Conservation (phyloP, 768 basidiomycete genomes). For the Harrya chromipes region DNA sequence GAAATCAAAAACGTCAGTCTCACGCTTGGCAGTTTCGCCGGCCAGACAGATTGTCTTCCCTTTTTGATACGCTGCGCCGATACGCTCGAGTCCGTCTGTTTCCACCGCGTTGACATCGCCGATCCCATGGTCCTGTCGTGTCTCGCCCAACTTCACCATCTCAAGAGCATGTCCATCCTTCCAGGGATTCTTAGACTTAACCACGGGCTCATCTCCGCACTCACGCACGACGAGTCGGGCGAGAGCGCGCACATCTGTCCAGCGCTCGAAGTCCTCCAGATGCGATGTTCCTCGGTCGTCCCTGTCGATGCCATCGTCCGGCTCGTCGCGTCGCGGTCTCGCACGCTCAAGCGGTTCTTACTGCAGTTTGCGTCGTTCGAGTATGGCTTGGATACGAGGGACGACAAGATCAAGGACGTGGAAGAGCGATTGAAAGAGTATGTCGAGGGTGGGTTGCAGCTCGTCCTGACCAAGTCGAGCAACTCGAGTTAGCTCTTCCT, state of each 20-base stretch:
- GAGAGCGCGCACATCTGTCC: conserved; percentile 18
- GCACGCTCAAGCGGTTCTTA: conserved; percentile 15
- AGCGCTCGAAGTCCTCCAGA: conserved; percentile 19
- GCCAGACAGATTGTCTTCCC: conserved; percentile 28
- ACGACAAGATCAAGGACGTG: conserved; percentile 24
- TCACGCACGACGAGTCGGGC: conserved; percentile 2
- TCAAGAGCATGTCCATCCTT: conserved; percentile 20
- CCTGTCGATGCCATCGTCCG: conserved; percentile 20
- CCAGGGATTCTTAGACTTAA: conserved; percentile 32
- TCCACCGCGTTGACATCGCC: conserved; percentile 22
- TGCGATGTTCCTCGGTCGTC: conserved; percentile 25
- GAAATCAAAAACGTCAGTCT: conserved; percentile 30
- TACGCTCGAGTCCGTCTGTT: conserved; percentile 27
- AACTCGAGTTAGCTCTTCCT: conserved; percentile 7
- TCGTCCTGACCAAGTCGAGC: conserved; percentile 23
- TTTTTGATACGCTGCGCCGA: conserved; percentile 24
- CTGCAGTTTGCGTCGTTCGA: conserved; percentile 29
- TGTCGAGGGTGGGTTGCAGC: conserved; percentile 24
- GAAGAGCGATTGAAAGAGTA: conserved; percentile 7
- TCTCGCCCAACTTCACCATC: conserved; percentile 15
- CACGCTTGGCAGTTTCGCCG: conserved; percentile 22
- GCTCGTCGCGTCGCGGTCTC: conserved; percentile 26
- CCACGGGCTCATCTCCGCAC: conserved; percentile 27
- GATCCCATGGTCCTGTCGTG: conserved; percentile 21
- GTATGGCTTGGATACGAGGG: conserved; percentile 29